Evolutionary conservation across 1,284 basidiomycete genomes (phyloP).

Genomic region (Irpex sp.): DNA sequence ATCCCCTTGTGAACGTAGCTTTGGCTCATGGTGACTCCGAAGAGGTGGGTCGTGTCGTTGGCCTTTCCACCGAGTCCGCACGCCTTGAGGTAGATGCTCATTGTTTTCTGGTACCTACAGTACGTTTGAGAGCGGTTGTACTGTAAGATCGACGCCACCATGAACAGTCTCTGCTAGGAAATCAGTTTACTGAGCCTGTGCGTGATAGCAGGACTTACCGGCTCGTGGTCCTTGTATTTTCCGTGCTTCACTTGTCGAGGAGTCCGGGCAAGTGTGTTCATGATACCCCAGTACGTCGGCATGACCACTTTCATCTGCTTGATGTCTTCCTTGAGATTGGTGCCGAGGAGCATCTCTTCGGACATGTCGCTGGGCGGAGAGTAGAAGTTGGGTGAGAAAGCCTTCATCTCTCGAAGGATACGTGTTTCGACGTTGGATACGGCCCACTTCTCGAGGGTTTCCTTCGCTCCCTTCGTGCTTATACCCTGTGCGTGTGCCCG

Average conservation of each 20-base stretch:
- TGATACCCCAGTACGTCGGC: too few species aligned
- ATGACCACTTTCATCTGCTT: too few species aligned
- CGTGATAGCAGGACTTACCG: too few species aligned
- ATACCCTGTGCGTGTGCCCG: not conserved
- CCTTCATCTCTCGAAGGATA: not conserved
- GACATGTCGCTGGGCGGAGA: not conserved
- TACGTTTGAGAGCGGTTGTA: constrained; percentile 26
- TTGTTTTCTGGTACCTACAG: constrained; percentile 23
- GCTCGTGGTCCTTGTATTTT: too few species aligned
- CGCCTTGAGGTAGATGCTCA: constrained; percentile 25
- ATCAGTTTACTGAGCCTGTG: too few species aligned
- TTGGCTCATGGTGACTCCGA: constrained; percentile 26
- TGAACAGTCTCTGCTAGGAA: constrained; percentile 17
- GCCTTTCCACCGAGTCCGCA: constrained; percentile 20
- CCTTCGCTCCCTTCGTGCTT: not conserved
- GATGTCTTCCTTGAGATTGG: too few species aligned
- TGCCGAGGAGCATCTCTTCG: too few species aligned
- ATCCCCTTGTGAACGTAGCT: constrained; percentile 18
- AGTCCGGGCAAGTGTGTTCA: too few species aligned
- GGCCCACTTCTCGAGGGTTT: not conserved
- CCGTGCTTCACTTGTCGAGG: too few species aligned
- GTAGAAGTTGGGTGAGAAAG: not conserved
- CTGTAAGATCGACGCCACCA: constrained; percentile 20
- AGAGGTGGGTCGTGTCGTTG: constrained; percentile 22
- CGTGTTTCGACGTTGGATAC: not conserved